These are phyloP conservation scores for Fagopyrum homotropicum DNA, from an alignment of 148 eudicot genomes.

Conservation along the genomic window DNA sequence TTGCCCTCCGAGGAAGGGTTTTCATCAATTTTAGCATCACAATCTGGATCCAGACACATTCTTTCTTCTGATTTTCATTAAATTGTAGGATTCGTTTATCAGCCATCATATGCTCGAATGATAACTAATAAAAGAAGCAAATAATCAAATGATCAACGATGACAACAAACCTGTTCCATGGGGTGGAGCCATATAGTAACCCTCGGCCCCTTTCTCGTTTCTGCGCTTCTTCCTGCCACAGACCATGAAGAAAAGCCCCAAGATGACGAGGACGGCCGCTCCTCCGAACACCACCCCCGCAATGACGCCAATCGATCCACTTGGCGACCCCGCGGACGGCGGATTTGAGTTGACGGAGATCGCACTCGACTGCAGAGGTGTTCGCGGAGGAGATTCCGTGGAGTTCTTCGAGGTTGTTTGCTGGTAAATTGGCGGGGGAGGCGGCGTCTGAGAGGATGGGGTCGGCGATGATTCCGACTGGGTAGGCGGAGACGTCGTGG, in stretches of 20 bases:
- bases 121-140: too few species aligned
- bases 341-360: constrained; percentile 9
- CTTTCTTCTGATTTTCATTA: not conserved
- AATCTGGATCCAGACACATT: too few species aligned
- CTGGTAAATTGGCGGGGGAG: not conserved
- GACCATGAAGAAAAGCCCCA: not conserved
- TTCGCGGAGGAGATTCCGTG: constrained; percentile 17
- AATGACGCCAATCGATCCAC: not conserved
- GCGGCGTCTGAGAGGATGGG: not conserved
- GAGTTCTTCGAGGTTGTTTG: not conserved
- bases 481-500: not conserved
- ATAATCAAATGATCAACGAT: too few species aligned
- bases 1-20: too few species aligned
- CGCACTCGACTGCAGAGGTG: constrained; percentile 12
- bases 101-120: too few species aligned
- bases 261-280: not conserved
- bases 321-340: not conserved
- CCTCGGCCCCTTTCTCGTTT: not conserved
- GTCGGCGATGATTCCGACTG: not conserved
- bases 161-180: not conserved
- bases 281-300: not conserved
- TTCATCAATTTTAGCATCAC: too few species aligned
- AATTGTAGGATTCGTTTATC: not conserved
- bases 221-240: not conserved
- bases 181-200: not conserved